Base-by-base conservation (phyloP, 75 land plant genomes). In the Picea glauca region DNA sequence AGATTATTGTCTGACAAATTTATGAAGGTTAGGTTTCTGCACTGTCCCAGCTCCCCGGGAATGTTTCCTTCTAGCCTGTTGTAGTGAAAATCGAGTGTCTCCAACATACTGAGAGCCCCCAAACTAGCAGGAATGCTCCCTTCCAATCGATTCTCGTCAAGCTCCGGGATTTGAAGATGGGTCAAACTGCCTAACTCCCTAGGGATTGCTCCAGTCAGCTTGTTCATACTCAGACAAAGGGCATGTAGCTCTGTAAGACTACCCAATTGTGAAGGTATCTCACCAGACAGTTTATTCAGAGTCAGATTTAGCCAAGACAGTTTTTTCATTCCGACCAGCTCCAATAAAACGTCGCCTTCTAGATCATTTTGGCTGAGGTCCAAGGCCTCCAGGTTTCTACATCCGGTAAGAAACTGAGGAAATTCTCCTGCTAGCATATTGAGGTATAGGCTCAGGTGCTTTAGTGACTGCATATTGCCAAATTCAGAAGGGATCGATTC, bases 1-100 rank as follows among this genome's bases (percentile, higher is more conserved):
- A 91, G 78, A 13, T 77, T 31, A 81, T 93, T 94, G 59, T 46
- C 58, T 3, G 89, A 85, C 73, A 94, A 43, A 54, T 89, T 85
- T 58, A 94, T 74, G 81, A 62, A 84, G 1, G 54, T 78, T 38
- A 93, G 82, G 57, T 81, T 61, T 18, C 81, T 58, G 84, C 88
- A 77, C 35, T 77, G 43, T 4, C 92, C 91, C 0, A 95, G 70
- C 50, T 86, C 90, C 15, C 54, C 79, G 2, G 90, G 92, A 59
- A 91, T 76, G 13, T 35, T 78, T 0, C 88, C 87, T 13, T 62
- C 58, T 68, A 91, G 85, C 62, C 2, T 26, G 76, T 85, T 90
- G 35, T 13, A 3, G 1, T 87, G 82, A 64, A 90, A 78, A 57
- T 90, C 92, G 11, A 90, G 82, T 21, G 14, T 86, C 43, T 84